A percentile compares a stretch with the other conserved stretches of the same genome.
These are phyloP conservation scores for Neopestalotiopsis sp. DNA, from an alignment of 2,329 filamentous ascomycete species.

Conservation along the genomic window DNA sequence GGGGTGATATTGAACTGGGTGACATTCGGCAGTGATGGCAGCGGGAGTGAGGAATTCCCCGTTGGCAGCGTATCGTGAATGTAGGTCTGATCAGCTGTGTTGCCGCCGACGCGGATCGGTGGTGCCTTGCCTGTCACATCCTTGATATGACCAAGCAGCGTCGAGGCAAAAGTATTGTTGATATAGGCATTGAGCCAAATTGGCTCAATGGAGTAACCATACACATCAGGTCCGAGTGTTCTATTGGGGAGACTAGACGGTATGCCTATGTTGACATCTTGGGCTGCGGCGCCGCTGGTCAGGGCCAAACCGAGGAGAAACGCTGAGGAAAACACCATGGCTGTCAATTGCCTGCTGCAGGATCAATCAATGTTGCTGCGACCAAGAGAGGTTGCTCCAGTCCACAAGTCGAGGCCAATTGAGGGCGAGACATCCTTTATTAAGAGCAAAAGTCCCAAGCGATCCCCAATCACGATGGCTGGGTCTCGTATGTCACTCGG, in stretches of 20 bases:
- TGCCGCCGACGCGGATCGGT: slow-evolving; percentile 39
- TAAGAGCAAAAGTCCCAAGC: not conserved
- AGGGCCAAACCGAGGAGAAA: not conserved
- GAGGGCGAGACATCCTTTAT: not conserved
- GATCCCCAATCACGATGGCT: not conserved
- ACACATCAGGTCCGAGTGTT: slow-evolving; percentile 33
- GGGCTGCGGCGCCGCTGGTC: not conserved
- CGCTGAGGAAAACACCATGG: not conserved
- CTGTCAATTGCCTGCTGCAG: not conserved
- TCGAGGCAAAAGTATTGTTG: slow-evolving; percentile 33
- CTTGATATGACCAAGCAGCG: slow-evolving; percentile 32
- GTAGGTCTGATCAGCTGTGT: slow-evolving; percentile 41
- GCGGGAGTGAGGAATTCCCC: slow-evolving; percentile 32
- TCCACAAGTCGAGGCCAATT: not conserved
- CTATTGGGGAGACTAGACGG: slow-evolving; percentile 31
- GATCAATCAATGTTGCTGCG: no score
- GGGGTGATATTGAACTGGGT: slow-evolving; percentile 38
- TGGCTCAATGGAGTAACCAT: slow-evolving; percentile 40
- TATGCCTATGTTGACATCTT: slow-evolving; percentile 26
- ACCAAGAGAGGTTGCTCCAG: not conserved
- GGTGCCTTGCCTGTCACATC: slow-evolving; percentile 35
- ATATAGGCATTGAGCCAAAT: slow-evolving; percentile 37
- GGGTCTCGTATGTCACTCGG: not conserved
- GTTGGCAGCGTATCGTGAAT: slow-evolving; percentile 31
- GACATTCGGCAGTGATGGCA: slow-evolving; percentile 29